Conservation (phyloP, 2,329 filamentous ascomycete genomes). For the Calonectria pauciramosa region DNA sequence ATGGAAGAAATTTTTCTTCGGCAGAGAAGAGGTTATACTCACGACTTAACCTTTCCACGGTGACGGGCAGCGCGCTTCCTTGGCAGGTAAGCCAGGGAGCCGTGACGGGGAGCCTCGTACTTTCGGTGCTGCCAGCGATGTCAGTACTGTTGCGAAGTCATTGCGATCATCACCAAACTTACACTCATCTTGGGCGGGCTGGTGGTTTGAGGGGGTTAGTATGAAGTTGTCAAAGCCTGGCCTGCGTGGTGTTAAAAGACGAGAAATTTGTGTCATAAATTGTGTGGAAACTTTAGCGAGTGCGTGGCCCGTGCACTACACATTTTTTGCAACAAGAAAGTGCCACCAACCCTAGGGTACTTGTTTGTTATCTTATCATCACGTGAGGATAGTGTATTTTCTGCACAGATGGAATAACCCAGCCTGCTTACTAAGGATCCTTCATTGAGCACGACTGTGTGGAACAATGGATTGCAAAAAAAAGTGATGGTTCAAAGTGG, state of each 20-base stretch:
- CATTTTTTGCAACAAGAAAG: neutral
- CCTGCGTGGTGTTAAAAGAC: slow-evolving; percentile 44
- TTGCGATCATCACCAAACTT: slow-evolving; percentile 45
- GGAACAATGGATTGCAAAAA: neutral
- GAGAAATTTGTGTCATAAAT: slow-evolving; percentile 53
- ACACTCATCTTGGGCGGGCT: slow-evolving; percentile 59
- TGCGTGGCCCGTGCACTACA: slow-evolving; percentile 44
- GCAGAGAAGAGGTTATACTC: slow-evolving; percentile 58
- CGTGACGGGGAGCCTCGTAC: slow-evolving; percentile 92
- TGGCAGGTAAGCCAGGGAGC: slow-evolving; percentile 89
- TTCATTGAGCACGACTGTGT: neutral
- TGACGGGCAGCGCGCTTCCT: slow-evolving; percentile 95
- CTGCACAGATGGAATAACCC: no score
- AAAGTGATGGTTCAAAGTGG: neutral
- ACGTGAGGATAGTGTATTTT: neutral
- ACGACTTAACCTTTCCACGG: slow-evolving; percentile 99
- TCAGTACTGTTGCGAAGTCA: slow-evolving; percentile 37
- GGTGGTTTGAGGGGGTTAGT: slow-evolving; percentile 56
- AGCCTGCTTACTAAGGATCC: neutral
- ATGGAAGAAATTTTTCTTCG: slow-evolving; percentile 19
- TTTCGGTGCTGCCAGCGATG: slow-evolving; percentile 63
- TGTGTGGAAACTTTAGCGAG: slow-evolving; percentile 52
- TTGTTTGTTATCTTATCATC: neutral
- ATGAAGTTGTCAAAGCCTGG: slow-evolving; percentile 52
- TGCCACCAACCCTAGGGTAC: slow-evolving; percentile 19